Percentiles rank a stretch among this genome's conserved stretches.
These are phyloP conservation scores for Antitrichia curtipendula DNA, from an alignment of 225 moss, liverwort and hornwort species.

Conservation along the genomic window DNA sequence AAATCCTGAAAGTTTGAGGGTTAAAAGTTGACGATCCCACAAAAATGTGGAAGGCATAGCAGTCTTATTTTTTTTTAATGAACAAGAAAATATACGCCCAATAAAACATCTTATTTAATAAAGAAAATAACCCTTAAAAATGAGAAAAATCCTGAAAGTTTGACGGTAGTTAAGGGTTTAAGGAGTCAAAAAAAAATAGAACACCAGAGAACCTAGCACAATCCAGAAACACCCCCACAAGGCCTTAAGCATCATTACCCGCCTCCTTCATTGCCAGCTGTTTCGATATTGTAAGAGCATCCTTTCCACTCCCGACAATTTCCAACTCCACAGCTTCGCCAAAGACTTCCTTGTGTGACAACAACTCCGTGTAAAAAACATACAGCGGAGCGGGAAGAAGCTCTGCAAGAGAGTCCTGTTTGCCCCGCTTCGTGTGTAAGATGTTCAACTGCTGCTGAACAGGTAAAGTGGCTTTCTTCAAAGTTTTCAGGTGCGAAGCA, in stretches of 20 bases:
- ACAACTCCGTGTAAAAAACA: constrained; percentile 66
- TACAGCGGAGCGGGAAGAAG: constrained; percentile 85
- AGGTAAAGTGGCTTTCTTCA: constrained; percentile 94
- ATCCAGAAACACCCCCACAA: background rate
- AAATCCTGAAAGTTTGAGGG: too few species aligned
- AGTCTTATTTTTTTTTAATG: too few species aligned
- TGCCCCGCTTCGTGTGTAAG: constrained; percentile 77
- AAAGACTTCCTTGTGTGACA: constrained; percentile 88
- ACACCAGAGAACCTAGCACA: background rate
- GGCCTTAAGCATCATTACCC: constrained; percentile 28
- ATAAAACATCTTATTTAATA: too few species aligned
- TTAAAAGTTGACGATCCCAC: too few species aligned
- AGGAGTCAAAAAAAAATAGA: background rate
- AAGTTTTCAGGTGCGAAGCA: constrained; percentile 70
- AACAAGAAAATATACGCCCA: too few species aligned
- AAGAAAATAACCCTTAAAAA: too few species aligned
- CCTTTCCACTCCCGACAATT: constrained; percentile 88
- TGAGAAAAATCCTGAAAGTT: too few species aligned
- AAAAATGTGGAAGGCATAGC: too few species aligned
- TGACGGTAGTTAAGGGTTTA: background rate
- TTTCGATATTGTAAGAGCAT: constrained; percentile 78
- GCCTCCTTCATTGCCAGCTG: constrained; percentile 74
- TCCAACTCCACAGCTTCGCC: constrained; percentile 86
- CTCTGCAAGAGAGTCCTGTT: constrained; percentile 91
- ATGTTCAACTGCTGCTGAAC: constrained; percentile 90